Conservation (phyloP, 192 early-diverging fungal species). For the Coemansia sp. region DNA sequence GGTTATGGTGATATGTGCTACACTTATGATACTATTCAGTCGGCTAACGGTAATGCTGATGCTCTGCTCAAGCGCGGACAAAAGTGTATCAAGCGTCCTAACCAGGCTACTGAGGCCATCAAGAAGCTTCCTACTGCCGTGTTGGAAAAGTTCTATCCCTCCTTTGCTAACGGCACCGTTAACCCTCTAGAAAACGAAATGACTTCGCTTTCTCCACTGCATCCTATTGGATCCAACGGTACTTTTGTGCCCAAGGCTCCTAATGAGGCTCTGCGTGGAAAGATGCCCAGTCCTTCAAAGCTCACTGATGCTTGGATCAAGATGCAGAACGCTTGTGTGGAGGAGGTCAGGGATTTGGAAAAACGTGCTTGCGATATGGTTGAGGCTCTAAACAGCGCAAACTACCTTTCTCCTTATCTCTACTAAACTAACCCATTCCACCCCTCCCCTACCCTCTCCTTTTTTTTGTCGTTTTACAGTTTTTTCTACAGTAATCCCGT, state of each 20-base stretch:
- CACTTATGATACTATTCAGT: conserved; percentile 43
- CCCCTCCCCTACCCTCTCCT: no score
- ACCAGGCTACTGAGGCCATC: conserved; percentile 20
- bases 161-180: conserved; percentile 20
- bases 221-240: conserved; percentile 25
- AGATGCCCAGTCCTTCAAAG: conserved; percentile 19
- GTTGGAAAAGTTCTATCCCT: conserved; percentile 29
- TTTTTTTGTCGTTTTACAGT: no score
- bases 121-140: conserved; percentile 26
- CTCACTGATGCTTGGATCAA: conserved; percentile 33
- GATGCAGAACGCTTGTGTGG: conserved; percentile 30
- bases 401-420: conserved; percentile 44
- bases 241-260: conserved; percentile 18
- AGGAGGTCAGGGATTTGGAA: conserved; percentile 26
- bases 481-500: no score
- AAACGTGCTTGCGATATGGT: conserved; percentile 17
- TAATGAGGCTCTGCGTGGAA: conserved; percentile 36
- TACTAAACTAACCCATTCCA: conserved; percentile 1
- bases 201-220: conserved; percentile 9
- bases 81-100: conserved; percentile 25
- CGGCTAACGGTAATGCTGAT: conserved; percentile 18
- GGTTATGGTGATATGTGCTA: conserved; percentile 48
- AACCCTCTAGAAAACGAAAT: conserved; percentile 36
- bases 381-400: conserved; percentile 28
- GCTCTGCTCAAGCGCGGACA: conserved; percentile 16